Base-by-base conservation (phyloP, 1,139 yeast genomes). In the Taiozyma sp. region DNA sequence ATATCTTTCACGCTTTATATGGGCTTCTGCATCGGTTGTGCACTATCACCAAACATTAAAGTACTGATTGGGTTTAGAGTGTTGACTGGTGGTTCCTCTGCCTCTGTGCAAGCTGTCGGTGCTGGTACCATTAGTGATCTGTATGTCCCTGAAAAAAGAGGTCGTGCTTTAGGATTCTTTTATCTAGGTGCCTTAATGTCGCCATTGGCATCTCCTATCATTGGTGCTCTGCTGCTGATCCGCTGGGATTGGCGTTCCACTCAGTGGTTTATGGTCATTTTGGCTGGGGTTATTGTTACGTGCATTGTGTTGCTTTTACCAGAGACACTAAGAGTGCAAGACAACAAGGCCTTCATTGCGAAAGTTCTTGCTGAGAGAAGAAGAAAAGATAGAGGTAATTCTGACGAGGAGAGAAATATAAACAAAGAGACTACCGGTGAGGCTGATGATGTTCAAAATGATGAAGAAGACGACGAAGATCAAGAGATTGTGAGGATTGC, bases 191-290 rank as follows among this genome's bases (percentile, higher is more conserved):
- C 96, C 0, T 74, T 90, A 43, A 76, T 84, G 64, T 96, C 96
- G 0, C 96, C 96, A 0, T 74, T 90, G 52, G 59, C 87, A 8
- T 84, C 95, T 12, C 97, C 97, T 0, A 83, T 89, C 32, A 67
- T 89, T 45, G 96, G 96, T 48, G 95, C 96, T 54, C 82, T 84
- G 2, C 78, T 90, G 28, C 79, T 88, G 6, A 73, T 78, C 48
- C 76, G 75, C 12, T 87, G 91, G 85, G 89, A 89, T 8, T 90
- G 96, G 96, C 74, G 96, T 64, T 89, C 93, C 3, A 87, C 96
- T 4, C 95, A 87, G 63, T 90, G 96, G 95, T 81, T 87, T 51
- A 70, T 88, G 67, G 88, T 85, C 34, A 84, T 86, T 36, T 68
- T 87, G 44, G 79, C 88, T 1, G 90, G 84, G 0, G 65, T 76